Evolutionary conservation across 2,329 filamentous ascomycete genomes (phyloP), one percentile per base, ranked within the genome.

Genomic region (Aspergillus transmontanensis): DNA sequence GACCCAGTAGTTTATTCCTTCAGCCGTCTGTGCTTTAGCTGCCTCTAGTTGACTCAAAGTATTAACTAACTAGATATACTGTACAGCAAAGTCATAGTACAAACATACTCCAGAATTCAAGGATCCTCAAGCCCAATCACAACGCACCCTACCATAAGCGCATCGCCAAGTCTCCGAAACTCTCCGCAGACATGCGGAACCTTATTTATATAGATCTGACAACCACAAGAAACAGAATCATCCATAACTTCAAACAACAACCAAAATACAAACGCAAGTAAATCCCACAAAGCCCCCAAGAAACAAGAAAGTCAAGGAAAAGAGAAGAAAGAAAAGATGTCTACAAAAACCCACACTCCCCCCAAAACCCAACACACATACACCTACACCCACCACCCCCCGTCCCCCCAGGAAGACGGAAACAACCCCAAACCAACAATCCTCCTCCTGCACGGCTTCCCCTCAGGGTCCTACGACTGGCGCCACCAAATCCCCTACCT

Each of bases 381-480:
- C 55, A 65, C 74, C 2, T 79, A 78, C 64, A 64, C 77, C 30
- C 67, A 72, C 57, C 68, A 72, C 4, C 4, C 63, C 19, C 50
- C 69, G 4, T 63, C 58, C 0, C 30, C 5, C 10, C 16, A 41
- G n/a, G 36, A 2, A 53, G 1, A 11, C 10, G 0, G 6, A 34
- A 11, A 11, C 9, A 3, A 64, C 1, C 58, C 50, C 7, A 60
- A 68, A 9, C 66, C 72, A 5, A 82, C 81, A 0, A 69, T 85
- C 4, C 71, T 85, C 16, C 75, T 85, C 60, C 74, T 85, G 14
- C 83, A 85, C 64, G 82, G 83, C 39, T 83, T 83, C 57, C 82
- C 83, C 32, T 83, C 81, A 5, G 80, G 79, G 41, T 73, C 76
- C 14, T 71, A 75, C 39, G 82, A 84, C 71, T 85, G 82, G 79